phyloP scores from a whole-genome alignment of 2,329 filamentous ascomycete genomes.

The Juglanconis oblonga region DNA sequence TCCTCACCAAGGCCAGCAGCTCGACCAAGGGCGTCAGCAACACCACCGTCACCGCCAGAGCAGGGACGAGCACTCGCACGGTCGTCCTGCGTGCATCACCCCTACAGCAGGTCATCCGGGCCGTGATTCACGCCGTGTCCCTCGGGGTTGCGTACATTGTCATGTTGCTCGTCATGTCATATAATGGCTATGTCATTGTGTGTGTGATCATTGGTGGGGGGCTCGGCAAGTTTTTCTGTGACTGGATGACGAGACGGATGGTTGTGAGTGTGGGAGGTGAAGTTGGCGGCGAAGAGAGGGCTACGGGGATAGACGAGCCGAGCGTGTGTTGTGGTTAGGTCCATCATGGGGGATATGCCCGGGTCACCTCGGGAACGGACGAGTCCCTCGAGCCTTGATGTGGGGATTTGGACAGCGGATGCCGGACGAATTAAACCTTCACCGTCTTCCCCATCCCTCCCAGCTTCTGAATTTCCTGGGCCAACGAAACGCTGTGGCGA shows the following conservation, averaged over 20 bases:
- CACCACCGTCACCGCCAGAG: slow-evolving; percentile 10
- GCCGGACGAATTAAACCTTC: neutral
- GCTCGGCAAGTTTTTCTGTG: slow-evolving; percentile 52
- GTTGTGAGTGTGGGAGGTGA: slow-evolving; percentile 25
- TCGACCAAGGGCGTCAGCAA: slow-evolving; percentile 17
- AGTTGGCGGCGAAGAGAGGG: slow-evolving; percentile 21
- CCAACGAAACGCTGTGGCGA: slow-evolving; percentile 36
- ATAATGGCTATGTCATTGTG: slow-evolving; percentile 44
- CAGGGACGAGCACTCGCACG: neutral
- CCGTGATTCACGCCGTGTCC: slow-evolving; percentile 36
- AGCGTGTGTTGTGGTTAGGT: slow-evolving; percentile 46
- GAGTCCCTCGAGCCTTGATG: neutral
- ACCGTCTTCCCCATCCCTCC: slow-evolving; percentile 7
- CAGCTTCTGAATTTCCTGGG: slow-evolving; percentile 34
- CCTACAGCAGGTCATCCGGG: slow-evolving; percentile 37
- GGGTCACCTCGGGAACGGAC: neutral
- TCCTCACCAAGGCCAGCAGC: neutral
- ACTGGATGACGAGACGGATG: slow-evolving; percentile 48
- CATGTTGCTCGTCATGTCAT: slow-evolving; percentile 45
- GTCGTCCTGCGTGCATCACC: slow-evolving; percentile 35
- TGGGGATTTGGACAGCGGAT: no score
- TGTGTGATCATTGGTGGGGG: slow-evolving; percentile 45
- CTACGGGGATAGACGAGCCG: slow-evolving; percentile 40
- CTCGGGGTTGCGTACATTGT: slow-evolving; percentile 43
- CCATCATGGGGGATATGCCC: neutral